Base-by-base conservation (phyloP, 306 rosid species). In the Abrus precatorius region DNA sequence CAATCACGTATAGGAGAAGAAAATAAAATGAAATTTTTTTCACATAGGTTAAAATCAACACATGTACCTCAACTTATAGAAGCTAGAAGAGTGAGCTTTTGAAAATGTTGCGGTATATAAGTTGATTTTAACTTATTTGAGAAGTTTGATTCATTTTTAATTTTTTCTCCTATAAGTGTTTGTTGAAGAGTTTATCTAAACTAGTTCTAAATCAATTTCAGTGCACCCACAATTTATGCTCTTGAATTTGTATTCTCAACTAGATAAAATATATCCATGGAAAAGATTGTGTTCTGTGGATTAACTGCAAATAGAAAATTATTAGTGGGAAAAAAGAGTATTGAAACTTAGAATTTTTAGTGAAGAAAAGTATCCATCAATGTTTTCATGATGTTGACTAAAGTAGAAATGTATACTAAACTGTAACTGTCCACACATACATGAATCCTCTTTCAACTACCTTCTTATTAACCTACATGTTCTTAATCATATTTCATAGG, bases 401-500 rank as follows among this genome's bases (percentile, higher is more conserved):
- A 56, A 47, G 28, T 61, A 43, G 33, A 77, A 33, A 28, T 33
- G 69, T 66, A 38, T 36, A 69, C 36, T 40, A 63, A 41, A 78
- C 33, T 47, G 33, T 34, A 78, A 43, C 54, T 45, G 6, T 54
- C 55, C 5, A 52, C 5, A 29, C 61, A 5, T 32, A 28, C 60
- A 40, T 40, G 53, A 20, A 69, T 50, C 8, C 27, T 41, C 27
- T 80, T 55, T 49, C 53, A 32, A 1, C 7, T 45, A 14, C 76
- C 49, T 49, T 71, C 64, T 84, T 34, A 13, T 48, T 81, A 49
- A 66, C 38, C 1, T 80, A 32, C 7, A 8, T 45, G 27, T 73
- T 30, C 43, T 41, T 20, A 20, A 20, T 72, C 9, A 7, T 43
- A 57, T 78, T 32, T 45, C 45, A 55, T 72, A 95, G 98, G 97